These are phyloP conservation scores for Darksidea phi DNA, from an alignment of 495 filamentous ascomycete genomes.

Conservation along the genomic window DNA sequence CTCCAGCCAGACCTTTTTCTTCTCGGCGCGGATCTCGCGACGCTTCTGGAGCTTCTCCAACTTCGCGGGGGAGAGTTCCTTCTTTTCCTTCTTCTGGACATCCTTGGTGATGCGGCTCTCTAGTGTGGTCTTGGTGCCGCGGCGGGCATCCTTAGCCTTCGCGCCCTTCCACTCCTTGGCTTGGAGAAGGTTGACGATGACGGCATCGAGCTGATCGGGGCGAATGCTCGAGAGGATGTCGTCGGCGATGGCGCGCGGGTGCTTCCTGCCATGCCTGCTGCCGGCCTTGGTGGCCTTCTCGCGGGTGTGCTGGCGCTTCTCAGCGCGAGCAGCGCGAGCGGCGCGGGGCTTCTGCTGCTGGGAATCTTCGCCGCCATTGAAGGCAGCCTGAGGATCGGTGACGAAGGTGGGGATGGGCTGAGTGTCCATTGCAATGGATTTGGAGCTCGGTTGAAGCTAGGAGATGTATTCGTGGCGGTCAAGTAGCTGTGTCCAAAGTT, in stretches of 20 bases:
- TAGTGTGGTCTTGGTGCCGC: background rate
- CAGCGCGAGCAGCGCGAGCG: background rate
- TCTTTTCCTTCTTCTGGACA: slow-evolving; percentile 6
- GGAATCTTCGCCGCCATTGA: background rate
- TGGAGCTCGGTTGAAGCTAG: background rate
- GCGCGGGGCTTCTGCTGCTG: slow-evolving; percentile 2
- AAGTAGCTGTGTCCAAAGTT: no score
- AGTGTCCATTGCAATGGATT: background rate
- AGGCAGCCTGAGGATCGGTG: no score
- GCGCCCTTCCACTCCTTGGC: background rate
- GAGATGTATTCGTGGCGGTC: no score
- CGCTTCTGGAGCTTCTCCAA: slow-evolving; percentile 18
- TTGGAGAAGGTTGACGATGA: background rate
- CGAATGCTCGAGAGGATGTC: no score
- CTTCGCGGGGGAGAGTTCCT: slow-evolving; percentile 7
- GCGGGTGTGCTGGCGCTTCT: background rate
- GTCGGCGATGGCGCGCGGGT: no score
- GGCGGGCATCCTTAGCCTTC: background rate
- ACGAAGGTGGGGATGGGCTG: background rate
- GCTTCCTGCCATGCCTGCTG: background rate
- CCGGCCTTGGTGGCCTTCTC: background rate
- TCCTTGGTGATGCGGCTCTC: background rate
- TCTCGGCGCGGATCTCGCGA: slow-evolving; percentile 7
- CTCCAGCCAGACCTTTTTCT: background rate
- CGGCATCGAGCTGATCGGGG: no score